Conservation (phyloP, 306 rosid species). For the Trifolium pratense region DNA sequence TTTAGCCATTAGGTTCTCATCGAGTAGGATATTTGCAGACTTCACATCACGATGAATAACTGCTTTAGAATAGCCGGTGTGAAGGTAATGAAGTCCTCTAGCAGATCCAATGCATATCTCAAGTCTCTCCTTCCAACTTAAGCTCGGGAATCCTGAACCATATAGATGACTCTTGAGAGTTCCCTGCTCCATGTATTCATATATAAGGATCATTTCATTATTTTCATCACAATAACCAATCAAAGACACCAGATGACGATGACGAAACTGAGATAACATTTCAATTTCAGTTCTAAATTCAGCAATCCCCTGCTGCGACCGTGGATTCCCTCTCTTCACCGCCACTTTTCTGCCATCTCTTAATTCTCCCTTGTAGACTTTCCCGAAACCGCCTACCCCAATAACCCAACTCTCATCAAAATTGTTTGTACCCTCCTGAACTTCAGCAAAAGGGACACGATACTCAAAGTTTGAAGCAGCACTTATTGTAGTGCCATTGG, state of each 20-base stretch:
- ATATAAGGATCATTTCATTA: constrained; percentile 88
- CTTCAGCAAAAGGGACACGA: constrained; percentile 66
- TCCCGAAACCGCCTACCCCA: constrained; percentile 86
- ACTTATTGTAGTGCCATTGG: constrained; percentile 68
- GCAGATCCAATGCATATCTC: constrained; percentile 93
- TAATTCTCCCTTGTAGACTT: constrained; percentile 79
- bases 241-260: constrained; percentile 87
- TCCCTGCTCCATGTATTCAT: constrained; percentile 93
- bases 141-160: constrained; percentile 68
- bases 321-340: constrained; percentile 85
- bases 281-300: constrained; percentile 88
- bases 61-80: constrained; percentile 87
- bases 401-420: constrained; percentile 86
- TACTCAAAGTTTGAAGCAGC: constrained; percentile 64
- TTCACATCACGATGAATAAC: constrained; percentile 92
- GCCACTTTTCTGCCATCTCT: constrained; percentile 84
- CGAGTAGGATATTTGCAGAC: constrained; percentile 87
- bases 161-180: constrained; percentile 89
- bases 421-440: constrained; percentile 78
- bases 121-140: constrained; percentile 88
- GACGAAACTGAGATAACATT: constrained; percentile 92
- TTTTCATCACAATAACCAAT: constrained; percentile 90
- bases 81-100: constrained; percentile 94
- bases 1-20: constrained; percentile 91
- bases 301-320: constrained; percentile 82